Evolutionary conservation across 202 grass and related monocot genomes (phyloP).

Genomic region (Miscanthus sacchariflorus): DNA sequence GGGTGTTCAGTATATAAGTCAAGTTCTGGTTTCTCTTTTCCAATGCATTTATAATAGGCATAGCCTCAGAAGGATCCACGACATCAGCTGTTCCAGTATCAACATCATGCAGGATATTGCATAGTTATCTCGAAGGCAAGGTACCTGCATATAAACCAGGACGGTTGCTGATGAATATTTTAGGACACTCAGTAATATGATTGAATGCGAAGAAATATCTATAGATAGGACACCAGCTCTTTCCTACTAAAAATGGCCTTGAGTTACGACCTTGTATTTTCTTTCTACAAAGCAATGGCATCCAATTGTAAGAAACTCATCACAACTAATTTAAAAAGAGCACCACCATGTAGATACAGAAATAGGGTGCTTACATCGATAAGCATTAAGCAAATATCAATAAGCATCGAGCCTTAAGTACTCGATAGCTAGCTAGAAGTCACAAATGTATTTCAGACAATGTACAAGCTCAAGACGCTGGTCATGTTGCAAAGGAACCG

Average conservation of each 20-base stretch:
- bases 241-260: neutral
- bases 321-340: neutral
- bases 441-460: neutral
- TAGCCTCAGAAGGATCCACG: constrained; percentile 69
- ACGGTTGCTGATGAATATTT: constrained; percentile 31
- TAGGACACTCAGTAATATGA: neutral
- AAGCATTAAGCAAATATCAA: neutral
- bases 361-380: neutral
- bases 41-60: too few species aligned
- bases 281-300: neutral
- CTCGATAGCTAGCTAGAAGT: neutral
- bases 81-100: constrained; percentile 83
- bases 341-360: neutral
- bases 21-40: too few species aligned
- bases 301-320: neutral
- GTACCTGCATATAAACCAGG: constrained; percentile 61
- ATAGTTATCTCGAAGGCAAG: constrained; percentile 93
- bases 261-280: neutral
- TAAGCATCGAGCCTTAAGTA: neutral
- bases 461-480: constrained; percentile 80
- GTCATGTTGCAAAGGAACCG: constrained; percentile 77
- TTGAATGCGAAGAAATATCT: constrained; percentile 17
- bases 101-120: constrained; percentile 89
- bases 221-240: neutral
- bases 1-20: constrained; percentile 65